Evolutionary conservation across 2,329 filamentous ascomycete genomes (phyloP).

Genomic region (Aspergillus oerlinghausenensis): DNA sequence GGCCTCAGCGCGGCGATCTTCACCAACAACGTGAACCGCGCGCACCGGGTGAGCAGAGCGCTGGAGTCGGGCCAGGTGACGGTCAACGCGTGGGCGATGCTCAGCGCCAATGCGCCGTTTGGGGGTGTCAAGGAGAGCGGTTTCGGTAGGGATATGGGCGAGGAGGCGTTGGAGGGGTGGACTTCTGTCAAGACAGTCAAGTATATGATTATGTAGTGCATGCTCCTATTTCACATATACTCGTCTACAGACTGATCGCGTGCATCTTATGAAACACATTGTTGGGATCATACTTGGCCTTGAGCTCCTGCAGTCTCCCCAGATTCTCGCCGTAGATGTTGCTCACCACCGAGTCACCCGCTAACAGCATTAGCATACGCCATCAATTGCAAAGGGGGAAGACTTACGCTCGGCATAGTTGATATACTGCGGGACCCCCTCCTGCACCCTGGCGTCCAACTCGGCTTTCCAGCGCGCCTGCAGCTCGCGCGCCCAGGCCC

Average conservation of each 20-base stretch:
- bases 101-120: constrained; percentile 22
- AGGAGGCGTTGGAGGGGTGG: constrained; percentile 23
- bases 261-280: constrained; percentile 47
- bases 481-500: constrained; percentile 36
- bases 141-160: constrained; percentile 25
- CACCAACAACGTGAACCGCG: constrained; percentile 22
- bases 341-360: constrained; percentile 26
- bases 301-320: constrained; percentile 37
- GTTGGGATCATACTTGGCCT: constrained; percentile 44
- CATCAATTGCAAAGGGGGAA: not conserved
- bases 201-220: not conserved
- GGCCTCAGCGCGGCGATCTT: constrained; percentile 25
- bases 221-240: not conserved
- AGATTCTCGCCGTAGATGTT: constrained; percentile 46
- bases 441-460: constrained; percentile 13
- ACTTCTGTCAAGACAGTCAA: constrained; percentile 21
- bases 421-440: constrained; percentile 30
- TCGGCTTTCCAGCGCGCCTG: constrained; percentile 24
- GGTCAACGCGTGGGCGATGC: constrained; percentile 24
- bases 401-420: constrained; percentile 34
- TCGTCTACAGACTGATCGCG: constrained; percentile 17
- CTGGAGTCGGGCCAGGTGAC: constrained; percentile 23
- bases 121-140: constrained; percentile 27
- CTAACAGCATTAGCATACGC: constrained; percentile 15
- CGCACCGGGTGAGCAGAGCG: constrained; percentile 18